Conservation (phyloP, 1,284 basidiomycete genomes). For the Cutaneotrichosporon cavernicola region DNA sequence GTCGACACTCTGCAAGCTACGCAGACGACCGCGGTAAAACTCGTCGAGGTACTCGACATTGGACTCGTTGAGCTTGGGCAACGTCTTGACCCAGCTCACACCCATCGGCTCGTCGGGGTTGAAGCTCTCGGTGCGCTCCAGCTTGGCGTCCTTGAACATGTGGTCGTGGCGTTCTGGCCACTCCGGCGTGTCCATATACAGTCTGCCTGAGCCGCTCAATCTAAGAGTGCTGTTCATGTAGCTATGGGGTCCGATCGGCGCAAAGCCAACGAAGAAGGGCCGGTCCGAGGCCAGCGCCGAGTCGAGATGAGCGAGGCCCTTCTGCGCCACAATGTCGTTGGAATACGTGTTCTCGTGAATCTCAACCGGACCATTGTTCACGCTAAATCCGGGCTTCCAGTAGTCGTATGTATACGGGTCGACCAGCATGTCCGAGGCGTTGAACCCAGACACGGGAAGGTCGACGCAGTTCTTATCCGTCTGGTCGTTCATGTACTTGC, state of each 20-base stretch:
- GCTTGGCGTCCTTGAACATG: constrained; percentile 31
- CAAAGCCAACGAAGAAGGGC: constrained; percentile 41
- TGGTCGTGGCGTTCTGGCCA: constrained; percentile 31
- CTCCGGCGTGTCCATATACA: constrained; percentile 23
- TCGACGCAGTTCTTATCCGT: constrained; percentile 31
- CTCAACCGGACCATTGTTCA: constrained; percentile 30
- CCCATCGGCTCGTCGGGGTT: constrained; percentile 39
- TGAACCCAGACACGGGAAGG: constrained; percentile 29
- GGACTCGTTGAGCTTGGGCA: constrained; percentile 38
- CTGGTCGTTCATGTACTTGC: constrained; percentile 47
- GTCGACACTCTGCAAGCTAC: constrained; percentile 40
- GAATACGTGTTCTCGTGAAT: constrained; percentile 33
- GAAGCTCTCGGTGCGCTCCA: constrained; percentile 27
- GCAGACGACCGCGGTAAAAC: constrained; percentile 41
- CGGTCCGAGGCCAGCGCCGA: constrained; percentile 22
- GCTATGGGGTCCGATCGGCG: constrained; percentile 16
- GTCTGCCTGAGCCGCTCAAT: background rate
- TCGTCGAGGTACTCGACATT: constrained; percentile 45
- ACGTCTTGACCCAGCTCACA: constrained; percentile 39
- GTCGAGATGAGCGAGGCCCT: constrained; percentile 35
- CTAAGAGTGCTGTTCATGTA: background rate
- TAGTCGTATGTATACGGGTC: constrained; percentile 47
- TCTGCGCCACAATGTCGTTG: constrained; percentile 37
- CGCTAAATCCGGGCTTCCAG: constrained; percentile 32
- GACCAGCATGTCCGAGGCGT: constrained; percentile 37